Conservation (phyloP, 495 filamentous ascomycete genomes). For the Penicillium turbatum region DNA sequence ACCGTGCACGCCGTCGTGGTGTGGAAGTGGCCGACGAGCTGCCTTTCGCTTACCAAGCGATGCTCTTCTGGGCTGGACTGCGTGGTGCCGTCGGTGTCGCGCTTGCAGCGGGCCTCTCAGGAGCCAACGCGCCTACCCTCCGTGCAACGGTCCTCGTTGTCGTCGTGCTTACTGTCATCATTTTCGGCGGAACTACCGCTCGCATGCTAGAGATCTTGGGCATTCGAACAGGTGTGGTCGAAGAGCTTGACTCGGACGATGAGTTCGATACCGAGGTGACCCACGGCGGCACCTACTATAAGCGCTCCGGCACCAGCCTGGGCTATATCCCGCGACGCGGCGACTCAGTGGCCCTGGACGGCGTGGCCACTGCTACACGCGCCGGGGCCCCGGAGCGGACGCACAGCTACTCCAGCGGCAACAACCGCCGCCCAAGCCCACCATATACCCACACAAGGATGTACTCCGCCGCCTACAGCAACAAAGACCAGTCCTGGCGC, state of each 20-base stretch:
- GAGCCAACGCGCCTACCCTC: constrained; percentile 70
- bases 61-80: constrained; percentile 98
- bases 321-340: constrained; percentile 68
- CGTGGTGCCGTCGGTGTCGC: constrained; percentile 96
- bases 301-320: constrained; percentile 63
- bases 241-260: constrained; percentile 94
- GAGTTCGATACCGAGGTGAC: constrained; percentile 96
- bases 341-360: constrained; percentile 52
- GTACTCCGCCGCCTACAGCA: constrained; percentile 59
- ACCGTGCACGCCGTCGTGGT: constrained; percentile 76
- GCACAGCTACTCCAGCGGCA: constrained; percentile 53
- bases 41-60: constrained; percentile 87
- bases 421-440: constrained; percentile 47
- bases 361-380: constrained; percentile 37
- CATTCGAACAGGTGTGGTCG: constrained; percentile 90
- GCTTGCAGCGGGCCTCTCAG: constrained; percentile 79
- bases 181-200: constrained; percentile 97
- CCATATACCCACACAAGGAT: constrained; percentile 42
- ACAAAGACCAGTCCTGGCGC: constrained; percentile 36
- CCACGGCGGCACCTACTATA: constrained; percentile 70
- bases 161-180: constrained; percentile 95
- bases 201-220: constrained; percentile 95
- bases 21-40: constrained; percentile 81
- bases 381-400: constrained; percentile 28
- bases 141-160: constrained; percentile 93